Evolutionary conservation across 2,329 filamentous ascomycete genomes (phyloP), one percentile per base, ranked within the genome.

Genomic region (Colletotrichum coccodes): DNA sequence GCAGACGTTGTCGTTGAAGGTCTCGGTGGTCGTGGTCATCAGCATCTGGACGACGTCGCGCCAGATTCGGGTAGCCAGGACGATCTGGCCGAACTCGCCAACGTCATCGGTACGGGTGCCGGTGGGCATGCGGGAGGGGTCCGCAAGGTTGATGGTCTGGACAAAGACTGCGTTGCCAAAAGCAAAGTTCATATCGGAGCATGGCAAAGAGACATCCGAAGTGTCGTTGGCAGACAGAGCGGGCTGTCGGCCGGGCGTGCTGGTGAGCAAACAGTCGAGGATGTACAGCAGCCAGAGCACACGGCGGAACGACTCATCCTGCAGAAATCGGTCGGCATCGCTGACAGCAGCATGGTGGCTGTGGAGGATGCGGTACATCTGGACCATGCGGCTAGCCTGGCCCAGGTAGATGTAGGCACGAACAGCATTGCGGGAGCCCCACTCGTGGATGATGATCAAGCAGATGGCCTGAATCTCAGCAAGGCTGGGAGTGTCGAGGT

Each of bases 221-320:
- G 87, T 84, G 72, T 90, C 87, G 62, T 84, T 85, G 23, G 82
- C 79, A 2, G 86, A 86, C 28, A 90, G 79, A 6, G 87, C 87
- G 3, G 88, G 83, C 73, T 86, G 86, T 32, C 88, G 87, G 59
- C 88, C 88, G 14, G 88, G 87, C 61, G 87, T 89, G 79, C 87
- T 89, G 21, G 87, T 89, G 49, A 90, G 79, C 72, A 90, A 86
- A 75, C 87, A 90, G 76, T 90, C 88, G 53, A 90, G 83, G 49
- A 90, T 87, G 76, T 90, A 90, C 71, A 89, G 86, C 62, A 90
- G 81, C 88, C 88, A 90, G 56, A 90, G 77, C 3, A 87, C 89
- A 40, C 88, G 87, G 58, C 88, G 86, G 76, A 89, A 87, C 0
- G 87, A 88, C 76, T 90, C 88, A 54, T 90, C 87, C 71, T 87